A percentile compares a stretch with the other conserved stretches of the same genome.
Conservation (phyloP, 2,329 filamentous ascomycete species). For the Coniochaeta sp. region DNA sequence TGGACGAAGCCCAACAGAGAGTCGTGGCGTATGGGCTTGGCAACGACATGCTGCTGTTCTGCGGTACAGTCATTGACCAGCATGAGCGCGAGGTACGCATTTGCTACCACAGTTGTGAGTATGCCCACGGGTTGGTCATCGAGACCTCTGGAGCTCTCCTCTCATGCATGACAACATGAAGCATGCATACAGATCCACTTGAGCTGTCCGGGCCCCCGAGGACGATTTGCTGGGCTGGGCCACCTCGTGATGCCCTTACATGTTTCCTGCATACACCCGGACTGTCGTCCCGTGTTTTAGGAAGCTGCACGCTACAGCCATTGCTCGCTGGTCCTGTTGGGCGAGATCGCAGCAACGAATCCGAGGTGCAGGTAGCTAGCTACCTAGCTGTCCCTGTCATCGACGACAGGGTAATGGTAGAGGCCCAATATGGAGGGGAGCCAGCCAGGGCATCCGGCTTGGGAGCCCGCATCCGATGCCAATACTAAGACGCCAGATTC, state of each 20-base stretch:
- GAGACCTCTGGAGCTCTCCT: too few relatives aligned
- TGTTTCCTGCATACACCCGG: constrained; percentile 2
- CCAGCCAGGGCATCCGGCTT: background rate
- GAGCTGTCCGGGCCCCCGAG: background rate
- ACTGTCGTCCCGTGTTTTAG: background rate
- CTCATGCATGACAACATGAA: too few relatives aligned
- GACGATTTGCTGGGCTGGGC: background rate
- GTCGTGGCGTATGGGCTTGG: too few relatives aligned
- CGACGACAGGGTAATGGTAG: background rate
- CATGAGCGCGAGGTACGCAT: too few relatives aligned
- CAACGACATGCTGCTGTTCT: too few relatives aligned
- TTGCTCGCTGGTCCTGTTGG: background rate
- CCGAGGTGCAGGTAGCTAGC: background rate
- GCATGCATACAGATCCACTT: too few relatives aligned
- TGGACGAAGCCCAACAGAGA: too few relatives aligned
- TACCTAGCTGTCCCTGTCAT: background rate
- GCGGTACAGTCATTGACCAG: too few relatives aligned
- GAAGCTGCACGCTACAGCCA: background rate
- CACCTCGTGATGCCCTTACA: constrained; percentile 2
- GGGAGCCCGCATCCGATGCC: background rate
- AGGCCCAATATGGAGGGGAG: background rate
- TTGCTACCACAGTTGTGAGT: too few relatives aligned
- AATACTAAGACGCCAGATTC: background rate
- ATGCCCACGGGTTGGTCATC: too few relatives aligned
- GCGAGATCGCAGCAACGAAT: background rate